Evolutionary conservation across 1,284 basidiomycete species (phyloP), one percentile per base, ranked within the genome.

Genomic region (Gymnopus androsaceus): DNA sequence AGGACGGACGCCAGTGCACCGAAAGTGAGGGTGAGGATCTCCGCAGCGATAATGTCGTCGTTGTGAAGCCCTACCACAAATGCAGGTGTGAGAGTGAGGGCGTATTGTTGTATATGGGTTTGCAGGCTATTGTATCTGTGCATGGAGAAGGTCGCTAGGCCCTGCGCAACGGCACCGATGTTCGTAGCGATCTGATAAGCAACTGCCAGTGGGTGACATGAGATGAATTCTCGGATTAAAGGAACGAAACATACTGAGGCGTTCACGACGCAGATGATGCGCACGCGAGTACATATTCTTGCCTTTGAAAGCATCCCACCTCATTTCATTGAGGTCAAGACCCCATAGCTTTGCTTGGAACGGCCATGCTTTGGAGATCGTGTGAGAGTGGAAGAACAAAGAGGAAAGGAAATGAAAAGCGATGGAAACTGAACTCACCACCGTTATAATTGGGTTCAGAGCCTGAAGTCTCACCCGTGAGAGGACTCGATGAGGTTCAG

Each of bases 131-230:
- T 58, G 61, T 73, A 72, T 55, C 71, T 71, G 34, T 63, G 55
- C 1, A 73, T 57, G 8, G 67, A 66, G 56, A 69, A 70, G 3
- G 69, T 71, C 3, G 71, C 70, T 2, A 64, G 63, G 44, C 67
- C 67, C 62, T 70, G 67, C 0, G 69, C 69, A 2, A 64, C 69
- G 2, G 72, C 59, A 45, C 67, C 62, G 30, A 65, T 59, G 23
- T 66, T 51, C 67, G 70, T 69, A 0, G 68, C 68, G 14, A 70
- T 45, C 61, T 72, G 57, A 19, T 58, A 58, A 19, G 31, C 25
- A 8, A 58, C 54, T 56, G n/a, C n/a, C n/a, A n/a, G n/a, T n/a
- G 40, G 30, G 31, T 15, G 42, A 34, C 31, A 44, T 15, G 12
- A 34, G 30, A 8, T 33, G 25, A 15, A 31, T 27, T 49, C 12